A percentile compares a stretch with the other conserved stretches of the same genome.
These are phyloP conservation scores for Panaeolus papilionaceus DNA, from an alignment of 768 basidiomycete genomes.

Conservation along the genomic window DNA sequence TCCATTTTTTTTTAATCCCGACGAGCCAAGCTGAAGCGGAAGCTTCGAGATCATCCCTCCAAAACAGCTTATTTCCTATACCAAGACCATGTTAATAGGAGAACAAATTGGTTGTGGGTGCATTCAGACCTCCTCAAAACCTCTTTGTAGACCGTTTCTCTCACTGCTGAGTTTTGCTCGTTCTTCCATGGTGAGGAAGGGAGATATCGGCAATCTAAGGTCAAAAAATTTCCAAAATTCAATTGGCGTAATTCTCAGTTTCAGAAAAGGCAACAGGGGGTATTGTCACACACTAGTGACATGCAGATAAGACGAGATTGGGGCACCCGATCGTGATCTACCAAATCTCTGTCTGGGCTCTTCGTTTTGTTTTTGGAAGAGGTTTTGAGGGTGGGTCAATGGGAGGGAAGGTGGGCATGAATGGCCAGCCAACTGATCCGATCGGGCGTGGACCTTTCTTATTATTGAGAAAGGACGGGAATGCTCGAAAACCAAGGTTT, in stretches of 20 bases:
- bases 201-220: slow-evolving; percentile 22
- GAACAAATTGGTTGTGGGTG: background rate
- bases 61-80: background rate
- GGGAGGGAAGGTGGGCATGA: background rate
- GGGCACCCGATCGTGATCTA: slow-evolving; percentile 6
- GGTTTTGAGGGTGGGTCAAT: slow-evolving; percentile 13
- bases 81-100: background rate
- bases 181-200: background rate
- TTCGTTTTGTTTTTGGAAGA: slow-evolving; percentile 2
- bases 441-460: slow-evolving; percentile 10
- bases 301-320: slow-evolving; percentile 14
- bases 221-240: slow-evolving; percentile 13
- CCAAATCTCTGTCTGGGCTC: background rate
- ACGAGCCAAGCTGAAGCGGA: background rate
- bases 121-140: no score
- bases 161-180: background rate
- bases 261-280: background rate
- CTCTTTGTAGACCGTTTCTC: background rate
- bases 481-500: background rate
- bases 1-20: background rate
- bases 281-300: background rate
- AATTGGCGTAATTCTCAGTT: slow-evolving; percentile 7
- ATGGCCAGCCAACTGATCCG: background rate
- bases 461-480: slow-evolving; percentile 6
- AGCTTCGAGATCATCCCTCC: background rate